Evolutionary conservation across 768 basidiomycete genomes (phyloP).

Genomic region (Neoboletus magnificus): DNA sequence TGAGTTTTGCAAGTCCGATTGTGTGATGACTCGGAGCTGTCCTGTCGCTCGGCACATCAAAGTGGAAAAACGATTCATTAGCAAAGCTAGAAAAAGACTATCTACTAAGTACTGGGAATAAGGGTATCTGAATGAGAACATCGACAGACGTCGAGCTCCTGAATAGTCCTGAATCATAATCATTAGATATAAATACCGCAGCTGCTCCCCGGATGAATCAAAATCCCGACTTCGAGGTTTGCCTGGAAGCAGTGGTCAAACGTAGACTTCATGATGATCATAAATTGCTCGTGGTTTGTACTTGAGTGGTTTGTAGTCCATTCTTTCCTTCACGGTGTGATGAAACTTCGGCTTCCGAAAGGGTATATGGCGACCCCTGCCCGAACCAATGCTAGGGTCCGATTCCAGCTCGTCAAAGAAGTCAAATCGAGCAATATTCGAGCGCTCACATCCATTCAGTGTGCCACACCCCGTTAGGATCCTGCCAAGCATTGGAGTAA

Average conservation of each 20-base stretch:
- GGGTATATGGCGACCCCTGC: slow-evolving; percentile 51
- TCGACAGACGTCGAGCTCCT: not conserved
- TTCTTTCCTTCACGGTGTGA: slow-evolving; percentile 57
- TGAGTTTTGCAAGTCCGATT: not conserved
- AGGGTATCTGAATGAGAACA: not conserved
- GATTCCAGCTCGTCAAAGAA: not conserved
- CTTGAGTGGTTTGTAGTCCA: slow-evolving; percentile 41
- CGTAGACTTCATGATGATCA: slow-evolving; percentile 44
- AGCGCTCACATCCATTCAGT: slow-evolving; percentile 48
- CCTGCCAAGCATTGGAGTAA: slow-evolving; percentile 52
- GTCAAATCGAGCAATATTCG: not conserved
- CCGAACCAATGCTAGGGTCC: slow-evolving; percentile 41
- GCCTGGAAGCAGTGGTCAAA: slow-evolving; percentile 17
- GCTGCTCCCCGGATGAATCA: not conserved
- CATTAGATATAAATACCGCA: not conserved
- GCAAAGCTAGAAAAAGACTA: not conserved
- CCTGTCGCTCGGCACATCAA: not conserved
- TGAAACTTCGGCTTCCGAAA: slow-evolving; percentile 56
- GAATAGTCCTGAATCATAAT: not conserved
- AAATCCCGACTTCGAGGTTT: not conserved
- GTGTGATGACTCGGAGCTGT: no score
- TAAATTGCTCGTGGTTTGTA: slow-evolving; percentile 62
- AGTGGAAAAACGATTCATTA: not conserved
- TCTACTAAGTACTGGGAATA: not conserved
- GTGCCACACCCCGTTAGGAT: slow-evolving; percentile 53